phyloP scores from a whole-genome alignment of 2,329 filamentous ascomycete genomes.

The Cadophora sp. region DNA sequence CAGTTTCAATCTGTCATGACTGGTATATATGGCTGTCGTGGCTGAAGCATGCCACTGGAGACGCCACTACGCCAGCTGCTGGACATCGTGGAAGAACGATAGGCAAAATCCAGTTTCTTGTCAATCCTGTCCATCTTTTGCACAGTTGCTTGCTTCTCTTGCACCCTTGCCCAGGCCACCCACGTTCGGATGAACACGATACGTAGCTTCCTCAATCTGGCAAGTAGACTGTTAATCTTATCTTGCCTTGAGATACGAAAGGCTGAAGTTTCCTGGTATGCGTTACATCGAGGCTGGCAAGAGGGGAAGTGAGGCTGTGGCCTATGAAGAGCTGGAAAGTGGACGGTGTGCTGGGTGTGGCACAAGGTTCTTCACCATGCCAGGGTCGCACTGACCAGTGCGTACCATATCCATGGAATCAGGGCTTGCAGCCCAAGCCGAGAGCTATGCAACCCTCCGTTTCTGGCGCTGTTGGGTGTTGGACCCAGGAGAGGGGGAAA shows the following conservation, averaged over 20 bases:
- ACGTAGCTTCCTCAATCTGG: not conserved
- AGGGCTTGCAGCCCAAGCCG: constrained; percentile 12
- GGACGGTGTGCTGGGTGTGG: constrained; percentile 5
- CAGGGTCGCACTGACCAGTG: constrained; percentile 24
- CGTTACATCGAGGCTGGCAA: constrained; percentile 9
- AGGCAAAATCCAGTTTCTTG: not conserved
- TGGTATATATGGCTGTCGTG: not conserved
- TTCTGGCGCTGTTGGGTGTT: constrained; percentile 1
- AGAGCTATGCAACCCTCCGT: constrained; percentile 3
- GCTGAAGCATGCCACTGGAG: not conserved
- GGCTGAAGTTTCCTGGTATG: constrained; percentile 14
- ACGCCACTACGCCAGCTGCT: not conserved
- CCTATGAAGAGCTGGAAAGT: not conserved
- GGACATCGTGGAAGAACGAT: not conserved
- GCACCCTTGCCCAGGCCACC: not conserved
- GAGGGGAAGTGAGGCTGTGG: constrained; percentile 6
- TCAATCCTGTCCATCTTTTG: not conserved
- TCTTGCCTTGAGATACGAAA: constrained; percentile 2
- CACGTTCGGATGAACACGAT: constrained; percentile 7
- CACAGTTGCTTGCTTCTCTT: not conserved
- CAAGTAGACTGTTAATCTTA: not conserved
- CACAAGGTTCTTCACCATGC: constrained; percentile 11
- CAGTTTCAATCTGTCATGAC: too few species aligned
- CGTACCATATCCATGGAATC: constrained; percentile 23
- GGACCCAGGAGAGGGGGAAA: not conserved